Evolutionary conservation across 1,284 basidiomycete species (phyloP).

Genomic region (Puccinia coronata): DNA sequence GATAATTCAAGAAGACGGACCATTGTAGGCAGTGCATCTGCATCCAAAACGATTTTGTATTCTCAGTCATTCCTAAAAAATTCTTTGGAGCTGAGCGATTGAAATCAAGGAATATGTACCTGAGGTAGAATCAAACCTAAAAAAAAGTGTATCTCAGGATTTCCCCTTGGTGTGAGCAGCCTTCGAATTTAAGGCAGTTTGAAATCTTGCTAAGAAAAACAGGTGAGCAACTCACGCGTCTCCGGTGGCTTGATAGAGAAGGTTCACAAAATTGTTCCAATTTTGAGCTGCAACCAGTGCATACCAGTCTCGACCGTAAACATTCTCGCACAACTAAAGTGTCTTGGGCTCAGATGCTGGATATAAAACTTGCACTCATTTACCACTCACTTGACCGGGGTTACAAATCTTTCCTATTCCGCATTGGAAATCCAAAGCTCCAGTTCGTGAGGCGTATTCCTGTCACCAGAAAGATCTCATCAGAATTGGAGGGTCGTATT

Average conservation of each 20-base stretch:
- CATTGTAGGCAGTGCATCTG: slow-evolving; percentile 48
- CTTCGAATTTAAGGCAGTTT: not conserved
- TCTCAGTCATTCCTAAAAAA: not conserved
- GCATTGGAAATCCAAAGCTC: slow-evolving; percentile 44
- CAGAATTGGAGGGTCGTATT: not conserved
- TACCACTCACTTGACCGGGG: slow-evolving; percentile 39
- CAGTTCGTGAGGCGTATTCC: slow-evolving; percentile 41
- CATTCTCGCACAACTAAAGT: slow-evolving; percentile 38
- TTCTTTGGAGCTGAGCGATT: too few species aligned
- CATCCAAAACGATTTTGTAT: not conserved
- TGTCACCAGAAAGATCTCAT: not conserved
- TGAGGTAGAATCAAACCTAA: not conserved
- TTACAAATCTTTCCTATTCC: slow-evolving; percentile 43
- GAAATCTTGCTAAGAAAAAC: not conserved
- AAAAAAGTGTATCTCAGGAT: not conserved
- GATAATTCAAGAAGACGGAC: not conserved
- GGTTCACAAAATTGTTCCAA: slow-evolving; percentile 49
- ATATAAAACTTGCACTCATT: not conserved
- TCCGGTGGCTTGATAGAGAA: slow-evolving; percentile 44
- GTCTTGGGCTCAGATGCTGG: not conserved
- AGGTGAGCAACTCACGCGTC: slow-evolving; percentile 34
- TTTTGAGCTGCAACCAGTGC: slow-evolving; percentile 48
- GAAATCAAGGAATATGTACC: too few species aligned
- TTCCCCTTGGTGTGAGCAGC: too few species aligned
- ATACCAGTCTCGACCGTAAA: slow-evolving; percentile 47